phyloP scores from a whole-genome alignment of 495 filamentous ascomycete genomes.

The Polyplosphaeria fusca region DNA sequence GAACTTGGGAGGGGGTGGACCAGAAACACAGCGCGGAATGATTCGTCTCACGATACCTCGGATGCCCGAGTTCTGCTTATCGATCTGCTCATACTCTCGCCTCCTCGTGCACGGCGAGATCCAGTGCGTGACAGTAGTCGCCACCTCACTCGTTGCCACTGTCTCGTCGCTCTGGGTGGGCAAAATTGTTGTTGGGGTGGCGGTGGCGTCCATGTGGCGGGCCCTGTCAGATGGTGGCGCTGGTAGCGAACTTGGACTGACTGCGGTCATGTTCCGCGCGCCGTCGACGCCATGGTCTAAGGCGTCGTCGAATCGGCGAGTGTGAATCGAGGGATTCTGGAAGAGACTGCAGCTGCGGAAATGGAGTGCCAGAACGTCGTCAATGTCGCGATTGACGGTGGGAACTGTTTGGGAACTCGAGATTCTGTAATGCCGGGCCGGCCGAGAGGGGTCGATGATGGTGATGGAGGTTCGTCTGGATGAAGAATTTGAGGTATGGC shows the following conservation, averaged over 20 bases:
- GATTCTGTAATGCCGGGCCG: slow-evolving; percentile 26
- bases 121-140: slow-evolving; percentile 30
- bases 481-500: slow-evolving; percentile 18
- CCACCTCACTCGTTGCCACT: not conserved
- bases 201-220: not conserved
- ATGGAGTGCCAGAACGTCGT: slow-evolving; percentile 33
- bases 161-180: slow-evolving; percentile 5
- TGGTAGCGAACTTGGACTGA: too few species aligned
- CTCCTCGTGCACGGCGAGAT: slow-evolving; percentile 24
- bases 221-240: too few species aligned
- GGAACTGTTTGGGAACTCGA: slow-evolving; percentile 25
- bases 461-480: slow-evolving; percentile 22
- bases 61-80: slow-evolving; percentile 18
- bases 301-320: too few species aligned
- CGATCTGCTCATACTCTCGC: slow-evolving; percentile 28
- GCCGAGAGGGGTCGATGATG: slow-evolving; percentile 19
- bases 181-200: not conserved
- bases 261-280: too few species aligned
- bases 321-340: slow-evolving; percentile 12
- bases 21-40: slow-evolving; percentile 21
- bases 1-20: slow-evolving; percentile 15
- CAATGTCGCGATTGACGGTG: slow-evolving; percentile 19
- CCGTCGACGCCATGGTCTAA: too few species aligned
- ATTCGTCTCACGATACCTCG: slow-evolving; percentile 19
- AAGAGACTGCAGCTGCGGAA: slow-evolving; percentile 33